Base-by-base conservation (phyloP, 116 monocot species). In the Posidonia oceanica region DNA sequence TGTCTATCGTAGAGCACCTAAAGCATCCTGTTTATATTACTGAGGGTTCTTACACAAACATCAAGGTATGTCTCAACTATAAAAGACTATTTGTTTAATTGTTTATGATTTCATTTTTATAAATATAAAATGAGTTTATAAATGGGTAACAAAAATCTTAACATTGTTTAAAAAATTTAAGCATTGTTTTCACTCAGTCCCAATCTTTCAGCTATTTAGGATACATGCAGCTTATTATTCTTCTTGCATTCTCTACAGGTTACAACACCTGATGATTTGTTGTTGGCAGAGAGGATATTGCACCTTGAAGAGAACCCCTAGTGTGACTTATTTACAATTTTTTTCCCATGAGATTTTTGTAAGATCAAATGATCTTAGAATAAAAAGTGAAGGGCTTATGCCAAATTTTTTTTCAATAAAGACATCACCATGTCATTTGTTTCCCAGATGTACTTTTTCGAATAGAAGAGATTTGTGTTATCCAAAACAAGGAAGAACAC, bases 21-120 rank as follows among this genome's bases (percentile, higher is more conserved):
- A 84, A 91, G 56, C 84, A 96, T 68, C 88, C 88, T 77, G 95
- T 96, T 29, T 95, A 76, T 70, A 91, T 96, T 40, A 96, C 91
- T 39, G 83, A 91, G 79, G 95, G 95, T 67, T 96, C 95, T 66
- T 96, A 91, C 66, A 96, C 91, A 74, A 96, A 96, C 62, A 86
- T 96, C 36, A 96, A 91, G 95, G 95, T 91, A 84, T 54, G 12
- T 56, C 53, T 53, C 21, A 39, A 21, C 14, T 4, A 42, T 6
- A 12, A 62, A 48, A 48, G 48, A 10, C 48, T 8, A 29, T 29
- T 48, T 48, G 7, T 48, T 48, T 48, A 48, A 48, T 48, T 48
- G 48, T 7, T 48, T 48, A 48, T 48, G 48, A 48, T 48, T 4
- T 2, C 8, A 12, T 48, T 48, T 48, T 29, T 29, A 29, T 29